A percentile compares a stretch with the other conserved stretches of the same genome.
phyloP scores from a whole-genome alignment of 768 basidiomycete species.

The Tephrocybe sp. region DNA sequence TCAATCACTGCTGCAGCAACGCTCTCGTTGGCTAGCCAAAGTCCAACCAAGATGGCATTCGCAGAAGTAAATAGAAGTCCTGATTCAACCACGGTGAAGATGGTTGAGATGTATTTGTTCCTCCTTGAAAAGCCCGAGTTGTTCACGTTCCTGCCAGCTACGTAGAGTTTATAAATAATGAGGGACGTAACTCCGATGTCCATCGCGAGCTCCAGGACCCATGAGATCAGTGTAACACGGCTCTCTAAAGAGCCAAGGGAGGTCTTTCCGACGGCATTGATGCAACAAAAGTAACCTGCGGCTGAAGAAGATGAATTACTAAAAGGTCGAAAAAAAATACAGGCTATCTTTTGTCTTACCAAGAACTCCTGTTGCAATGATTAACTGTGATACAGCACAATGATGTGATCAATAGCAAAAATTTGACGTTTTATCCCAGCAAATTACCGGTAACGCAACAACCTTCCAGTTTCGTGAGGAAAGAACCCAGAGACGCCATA shows the following conservation, averaged over 20 bases:
- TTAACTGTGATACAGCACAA: not conserved
- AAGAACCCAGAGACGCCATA: not conserved
- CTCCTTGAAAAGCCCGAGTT: not conserved
- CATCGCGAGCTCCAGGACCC: not conserved
- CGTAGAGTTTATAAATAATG: not conserved
- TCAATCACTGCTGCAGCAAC: not conserved
- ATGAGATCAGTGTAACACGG: not conserved
- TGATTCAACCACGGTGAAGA: not conserved
- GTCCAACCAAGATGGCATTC: not conserved
- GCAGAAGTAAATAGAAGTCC: not conserved
- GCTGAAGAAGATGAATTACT: not conserved
- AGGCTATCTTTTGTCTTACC: too few species aligned
- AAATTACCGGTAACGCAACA: not conserved
- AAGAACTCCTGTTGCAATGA: not conserved
- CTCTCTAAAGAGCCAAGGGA: not conserved
- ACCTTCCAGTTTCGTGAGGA: not conserved
- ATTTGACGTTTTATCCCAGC: too few species aligned
- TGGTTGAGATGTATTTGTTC: not conserved
- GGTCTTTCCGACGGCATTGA: not conserved
- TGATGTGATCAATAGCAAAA: not conserved
- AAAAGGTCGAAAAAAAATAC: not conserved
- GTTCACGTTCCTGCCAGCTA: not conserved
- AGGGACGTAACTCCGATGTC: not conserved
- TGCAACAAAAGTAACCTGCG: not conserved
- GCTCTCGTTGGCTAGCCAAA: not conserved